Evolutionary conservation across 257 asterid genomes (phyloP).

Genomic region (Nicotiana noctiflora): DNA sequence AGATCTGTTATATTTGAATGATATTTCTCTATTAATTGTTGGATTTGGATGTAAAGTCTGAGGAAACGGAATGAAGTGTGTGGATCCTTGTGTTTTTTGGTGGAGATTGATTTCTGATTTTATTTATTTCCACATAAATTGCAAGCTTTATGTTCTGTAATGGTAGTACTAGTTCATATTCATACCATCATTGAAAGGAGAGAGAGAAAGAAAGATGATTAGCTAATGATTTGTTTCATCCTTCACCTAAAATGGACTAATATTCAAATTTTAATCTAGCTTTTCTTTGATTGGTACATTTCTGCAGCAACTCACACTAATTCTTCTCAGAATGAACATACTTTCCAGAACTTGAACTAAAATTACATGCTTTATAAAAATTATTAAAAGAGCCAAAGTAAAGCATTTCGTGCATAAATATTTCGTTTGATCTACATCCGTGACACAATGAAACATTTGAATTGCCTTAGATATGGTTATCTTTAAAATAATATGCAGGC

Average conservation of each 20-base stretch:
- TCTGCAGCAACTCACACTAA: background rate
- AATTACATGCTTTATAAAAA: background rate
- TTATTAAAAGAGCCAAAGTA: background rate
- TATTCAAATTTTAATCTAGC: background rate
- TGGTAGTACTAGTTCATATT: background rate
- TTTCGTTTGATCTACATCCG: background rate
- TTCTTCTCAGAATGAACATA: background rate
- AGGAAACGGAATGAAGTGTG: background rate
- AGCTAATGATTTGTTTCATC: background rate
- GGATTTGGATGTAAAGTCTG: background rate
- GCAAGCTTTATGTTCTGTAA: background rate
- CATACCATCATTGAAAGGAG: background rate
- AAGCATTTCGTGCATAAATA: background rate
- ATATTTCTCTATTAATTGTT: background rate
- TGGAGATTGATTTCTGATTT: constrained; percentile 5
- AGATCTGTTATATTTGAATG: background rate
- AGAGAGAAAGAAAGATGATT: background rate
- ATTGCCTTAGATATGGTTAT: background rate
- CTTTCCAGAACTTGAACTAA: background rate
- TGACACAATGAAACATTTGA: background rate
- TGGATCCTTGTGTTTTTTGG: background rate
- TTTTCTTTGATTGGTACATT: background rate
- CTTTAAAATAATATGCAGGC: background rate
- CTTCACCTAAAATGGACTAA: background rate
- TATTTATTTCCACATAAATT: background rate